phyloP scores from a whole-genome alignment of 495 filamentous ascomycete genomes.

The Daldinia grandis region DNA sequence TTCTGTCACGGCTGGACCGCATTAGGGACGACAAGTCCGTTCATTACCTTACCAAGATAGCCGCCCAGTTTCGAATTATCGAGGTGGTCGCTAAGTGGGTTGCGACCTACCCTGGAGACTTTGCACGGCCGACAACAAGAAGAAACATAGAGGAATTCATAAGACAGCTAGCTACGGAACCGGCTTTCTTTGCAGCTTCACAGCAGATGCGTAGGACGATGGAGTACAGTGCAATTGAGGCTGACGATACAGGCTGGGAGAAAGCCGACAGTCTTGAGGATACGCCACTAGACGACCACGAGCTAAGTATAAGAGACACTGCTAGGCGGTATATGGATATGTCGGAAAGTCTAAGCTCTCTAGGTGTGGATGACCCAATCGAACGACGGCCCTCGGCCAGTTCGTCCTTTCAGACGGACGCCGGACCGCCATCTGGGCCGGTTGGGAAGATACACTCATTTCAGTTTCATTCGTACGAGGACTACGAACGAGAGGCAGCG shows the following conservation, averaged over 20 bases:
- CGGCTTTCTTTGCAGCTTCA: slow-evolving; percentile 81
- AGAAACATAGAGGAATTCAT: slow-evolving; percentile 77
- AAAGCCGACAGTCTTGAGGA: slow-evolving; percentile 66
- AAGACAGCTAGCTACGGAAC: slow-evolving; percentile 67
- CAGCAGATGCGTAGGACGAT: slow-evolving; percentile 78
- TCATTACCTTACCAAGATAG: slow-evolving; percentile 71
- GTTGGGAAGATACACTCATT: slow-evolving; percentile 50
- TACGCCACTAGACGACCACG: slow-evolving; percentile 23
- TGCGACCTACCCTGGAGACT: slow-evolving; percentile 89
- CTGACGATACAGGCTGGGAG: slow-evolving; percentile 84
- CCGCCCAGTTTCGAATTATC: slow-evolving; percentile 82
- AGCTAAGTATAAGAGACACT: slow-evolving; percentile 30
- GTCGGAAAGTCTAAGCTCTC: slow-evolving; percentile 54
- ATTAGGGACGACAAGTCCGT: slow-evolving; percentile 68
- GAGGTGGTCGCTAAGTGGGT: slow-evolving; percentile 89
- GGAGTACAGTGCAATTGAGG: slow-evolving; percentile 71
- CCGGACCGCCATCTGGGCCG: slow-evolving; percentile 4
- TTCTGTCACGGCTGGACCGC: slow-evolving; percentile 77
- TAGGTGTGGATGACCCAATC: slow-evolving; percentile 54
- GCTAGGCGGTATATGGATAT: slow-evolving; percentile 44
- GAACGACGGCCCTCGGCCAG: slow-evolving; percentile 57
- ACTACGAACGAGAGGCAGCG: slow-evolving; percentile 76
- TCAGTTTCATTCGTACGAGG: slow-evolving; percentile 69
- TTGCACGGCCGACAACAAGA: slow-evolving; percentile 80
- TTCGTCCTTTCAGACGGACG: slow-evolving; percentile 48